Evolutionary conservation across 257 asterid genomes (phyloP), one percentile per base, ranked within the genome.

Genomic region (Solanum chiquidenum): DNA sequence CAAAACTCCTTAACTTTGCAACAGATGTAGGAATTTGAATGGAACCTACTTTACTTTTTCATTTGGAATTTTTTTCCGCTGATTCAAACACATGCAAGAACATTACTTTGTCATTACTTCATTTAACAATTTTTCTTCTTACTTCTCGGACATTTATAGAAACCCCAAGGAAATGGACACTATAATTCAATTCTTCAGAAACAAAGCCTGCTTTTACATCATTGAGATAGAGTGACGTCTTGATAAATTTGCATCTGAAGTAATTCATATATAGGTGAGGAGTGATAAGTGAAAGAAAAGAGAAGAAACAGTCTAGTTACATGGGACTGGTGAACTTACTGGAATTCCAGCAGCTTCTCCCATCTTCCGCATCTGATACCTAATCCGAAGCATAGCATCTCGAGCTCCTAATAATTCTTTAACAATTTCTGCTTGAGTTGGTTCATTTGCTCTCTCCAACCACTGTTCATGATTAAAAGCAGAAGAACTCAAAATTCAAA

Each of bases 331-430:
- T 91, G 68, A 89, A 87, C 97, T 2, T 90, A 97, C 99, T 52
- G 99, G 98, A 58, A 97, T 94, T 88, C 99, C 96, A 6, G 99
- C 98, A 84, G 98, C 98, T 92, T 94, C 95, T 10, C 99, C 99
- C 99, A 97, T 96, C 90, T 86, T 92, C 88, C 95, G 93, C 99
- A 95, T 95, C 91, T 92, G 94, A 90, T 21, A 77, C 92, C 99
- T 93, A 94, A 97, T 97, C 40, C 27, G 90, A 64, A 97, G 96
- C 98, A 96, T 96, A 77, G 98, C 95, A 84, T 95, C 97, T 89
- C 97, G 91, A 87, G 98, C 98, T 89, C 98, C 99, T 89, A 96
- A 87, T 74, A 96, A 92, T 91, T 95, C 98, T 87, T 91, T 90
- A 72, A 94, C 91, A 88, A 94, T 93, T 89, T 92, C 95, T 38